Percentiles rank a stretch among this genome's conserved stretches.
These are phyloP conservation scores for Verticillium longisporum DNA, from an alignment of 2,329 filamentous ascomycete genomes.

Conservation along the genomic window DNA sequence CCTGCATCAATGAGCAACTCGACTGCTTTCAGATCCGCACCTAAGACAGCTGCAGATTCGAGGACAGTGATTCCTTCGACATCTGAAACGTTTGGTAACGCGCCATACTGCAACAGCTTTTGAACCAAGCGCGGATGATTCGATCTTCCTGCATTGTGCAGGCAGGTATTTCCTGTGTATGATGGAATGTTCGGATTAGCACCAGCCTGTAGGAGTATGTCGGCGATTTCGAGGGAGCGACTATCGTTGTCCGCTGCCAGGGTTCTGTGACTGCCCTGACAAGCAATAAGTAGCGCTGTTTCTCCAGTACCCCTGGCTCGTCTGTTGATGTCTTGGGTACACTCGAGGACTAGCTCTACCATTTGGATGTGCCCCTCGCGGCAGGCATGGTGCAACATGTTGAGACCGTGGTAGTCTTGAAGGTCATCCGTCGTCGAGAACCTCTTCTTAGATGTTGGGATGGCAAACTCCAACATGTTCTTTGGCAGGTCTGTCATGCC, in stretches of 20 bases:
- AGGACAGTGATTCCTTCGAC: conserved; percentile 5
- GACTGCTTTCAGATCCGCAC: background rate
- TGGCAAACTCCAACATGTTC: background rate
- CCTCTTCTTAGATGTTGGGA: no score
- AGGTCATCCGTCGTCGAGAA: background rate
- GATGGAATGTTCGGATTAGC: conserved; percentile 9
- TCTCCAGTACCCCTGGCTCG: conserved; percentile 3
- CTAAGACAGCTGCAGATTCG: conserved; percentile 1
- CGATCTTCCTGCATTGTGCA: conserved; percentile 7
- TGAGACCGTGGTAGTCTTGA: background rate
- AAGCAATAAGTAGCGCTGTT: conserved; percentile 7
- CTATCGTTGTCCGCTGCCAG: conserved; percentile 1
- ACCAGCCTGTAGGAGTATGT: conserved; percentile 8
- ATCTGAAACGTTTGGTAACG: conserved; percentile 8
- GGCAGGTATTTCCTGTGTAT: conserved; percentile 5
- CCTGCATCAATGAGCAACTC: background rate
- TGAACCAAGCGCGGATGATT: conserved; percentile 4
- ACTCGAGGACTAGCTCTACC: conserved; percentile 9
- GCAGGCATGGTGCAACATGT: conserved; percentile 11
- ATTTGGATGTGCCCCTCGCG: conserved; percentile 7
- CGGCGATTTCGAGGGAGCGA: conserved; percentile 1
- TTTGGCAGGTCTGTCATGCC: background rate
- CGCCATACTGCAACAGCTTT: conserved; percentile 9
- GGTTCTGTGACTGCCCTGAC: conserved; percentile 2
- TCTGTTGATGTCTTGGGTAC: conserved; percentile 6